These are phyloP conservation scores for Heliamphora exappendiculata DNA, from an alignment of 148 eudicot species.

Conservation along the genomic window DNA sequence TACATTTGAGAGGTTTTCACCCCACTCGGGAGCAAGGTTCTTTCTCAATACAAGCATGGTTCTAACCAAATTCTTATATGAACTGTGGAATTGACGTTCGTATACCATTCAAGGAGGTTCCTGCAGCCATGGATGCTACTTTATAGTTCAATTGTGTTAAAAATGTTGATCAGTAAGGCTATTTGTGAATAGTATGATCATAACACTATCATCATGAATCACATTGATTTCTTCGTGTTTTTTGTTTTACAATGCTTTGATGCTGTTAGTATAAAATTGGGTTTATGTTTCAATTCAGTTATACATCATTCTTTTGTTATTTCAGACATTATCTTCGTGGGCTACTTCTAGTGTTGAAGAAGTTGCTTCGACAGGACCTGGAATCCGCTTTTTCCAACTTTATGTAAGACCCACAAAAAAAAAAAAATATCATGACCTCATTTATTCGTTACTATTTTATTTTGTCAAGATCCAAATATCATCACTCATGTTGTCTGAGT, in stretches of 20 bases:
- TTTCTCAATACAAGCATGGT: too few species aligned
- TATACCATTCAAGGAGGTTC: too few species aligned
- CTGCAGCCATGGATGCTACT: background rate
- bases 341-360: constrained; percentile 97
- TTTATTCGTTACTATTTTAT: too few species aligned
- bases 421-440: too few species aligned
- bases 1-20: too few species aligned
- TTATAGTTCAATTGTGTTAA: background rate
- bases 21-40: too few species aligned
- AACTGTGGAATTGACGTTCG: too few species aligned
- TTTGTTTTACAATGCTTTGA: background rate
- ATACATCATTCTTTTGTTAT: constrained; percentile 1
- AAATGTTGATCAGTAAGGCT: background rate
- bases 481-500: background rate
- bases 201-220: too few species aligned
- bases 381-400: constrained; percentile 98
- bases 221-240: background rate
- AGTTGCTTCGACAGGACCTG: constrained; percentile 98
- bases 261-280: background rate
- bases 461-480: background rate
- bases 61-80: too few species aligned
- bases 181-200: too few species aligned
- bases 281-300: background rate
- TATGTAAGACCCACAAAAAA: constrained; percentile 72
- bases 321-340: constrained; percentile 95